These are phyloP conservation scores for Babesia sp. DNA, from an alignment of 169 alveolate species.

Conservation along the genomic window DNA sequence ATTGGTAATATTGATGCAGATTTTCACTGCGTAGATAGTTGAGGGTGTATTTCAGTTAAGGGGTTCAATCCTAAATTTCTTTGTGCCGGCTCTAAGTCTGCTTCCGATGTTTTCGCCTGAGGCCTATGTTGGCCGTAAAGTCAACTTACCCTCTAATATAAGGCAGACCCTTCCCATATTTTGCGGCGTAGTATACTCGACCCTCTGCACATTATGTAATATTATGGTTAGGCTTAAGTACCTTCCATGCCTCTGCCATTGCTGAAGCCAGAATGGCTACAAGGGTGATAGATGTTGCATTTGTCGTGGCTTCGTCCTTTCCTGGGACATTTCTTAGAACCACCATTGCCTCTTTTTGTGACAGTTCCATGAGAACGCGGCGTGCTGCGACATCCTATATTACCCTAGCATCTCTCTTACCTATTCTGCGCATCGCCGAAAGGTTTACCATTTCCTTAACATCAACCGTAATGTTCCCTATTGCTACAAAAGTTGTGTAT, in stretches of 20 bases:
- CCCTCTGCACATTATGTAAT: conserved; percentile 52
- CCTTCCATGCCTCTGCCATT: conserved; percentile 85
- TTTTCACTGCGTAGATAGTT: not conserved
- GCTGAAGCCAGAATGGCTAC: conserved; percentile 87
- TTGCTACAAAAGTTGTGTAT: conserved; percentile 8
- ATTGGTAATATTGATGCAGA: no score
- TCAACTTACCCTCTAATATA: conserved; percentile 74
- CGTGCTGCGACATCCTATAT: conserved; percentile 54
- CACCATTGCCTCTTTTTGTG: conserved; percentile 75
- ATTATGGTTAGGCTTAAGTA: not conserved
- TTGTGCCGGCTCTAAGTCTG: conserved; percentile 84
- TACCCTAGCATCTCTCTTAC: conserved; percentile 10
- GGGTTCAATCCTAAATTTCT: conserved; percentile 82
- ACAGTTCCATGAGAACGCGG: conserved; percentile 75
- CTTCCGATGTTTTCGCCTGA: conserved; percentile 85
- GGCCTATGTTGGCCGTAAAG: not conserved
- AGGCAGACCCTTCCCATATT: conserved; percentile 81
- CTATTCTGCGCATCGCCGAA: conserved; percentile 51
- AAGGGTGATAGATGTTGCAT: conserved; percentile 79
- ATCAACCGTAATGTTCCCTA: conserved; percentile 47
- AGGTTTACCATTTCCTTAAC: conserved; percentile 48
- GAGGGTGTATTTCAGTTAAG: conserved; percentile 68
- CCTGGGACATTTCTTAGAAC: conserved; percentile 86
- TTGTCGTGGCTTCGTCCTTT: conserved; percentile 81
- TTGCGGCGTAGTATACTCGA: conserved; percentile 78